phyloP scores from a whole-genome alignment of 2,329 filamentous ascomycete species.

The Beauveria bassiana region DNA sequence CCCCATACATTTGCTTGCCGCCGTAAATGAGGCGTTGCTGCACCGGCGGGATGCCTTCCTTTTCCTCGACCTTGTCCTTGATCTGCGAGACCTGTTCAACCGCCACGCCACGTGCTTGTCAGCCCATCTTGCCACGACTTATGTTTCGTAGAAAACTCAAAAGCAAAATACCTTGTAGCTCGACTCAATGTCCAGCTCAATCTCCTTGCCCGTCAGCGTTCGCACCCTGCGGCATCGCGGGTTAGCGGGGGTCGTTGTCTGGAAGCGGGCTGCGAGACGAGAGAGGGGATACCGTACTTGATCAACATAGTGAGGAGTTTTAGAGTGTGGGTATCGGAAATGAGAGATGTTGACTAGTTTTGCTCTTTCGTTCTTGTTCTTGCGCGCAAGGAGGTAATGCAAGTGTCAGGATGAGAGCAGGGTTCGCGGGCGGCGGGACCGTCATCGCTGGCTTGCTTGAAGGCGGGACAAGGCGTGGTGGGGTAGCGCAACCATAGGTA shows the following conservation, averaged over 20 bases:
- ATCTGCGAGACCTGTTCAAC: constrained; percentile 71
- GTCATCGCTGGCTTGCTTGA: background rate
- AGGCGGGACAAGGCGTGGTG: constrained; percentile 1
- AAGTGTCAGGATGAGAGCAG: background rate
- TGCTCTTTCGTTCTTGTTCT: background rate
- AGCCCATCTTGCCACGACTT: background rate
- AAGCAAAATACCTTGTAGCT: constrained; percentile 69
- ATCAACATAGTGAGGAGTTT: constrained; percentile 33
- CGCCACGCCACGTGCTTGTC: background rate
- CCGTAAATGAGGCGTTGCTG: constrained; percentile 95
- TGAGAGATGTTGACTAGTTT: background rate
- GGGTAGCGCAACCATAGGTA: background rate
- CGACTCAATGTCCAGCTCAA: constrained; percentile 93
- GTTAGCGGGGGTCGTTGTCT: background rate
- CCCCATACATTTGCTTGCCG: constrained; percentile 85
- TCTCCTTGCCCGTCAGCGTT: constrained; percentile 96
- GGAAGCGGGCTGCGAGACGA: background rate
- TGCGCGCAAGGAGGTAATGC: background rate
- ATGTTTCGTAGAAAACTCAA: no score
- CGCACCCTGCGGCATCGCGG: constrained; percentile 60
- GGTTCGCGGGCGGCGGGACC: background rate
- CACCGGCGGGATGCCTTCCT: constrained; percentile 94
- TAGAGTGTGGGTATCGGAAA: background rate
- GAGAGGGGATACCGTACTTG: constrained; percentile 33
- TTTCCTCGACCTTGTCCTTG: constrained; percentile 98